Conservation (phyloP, 2,329 filamentous ascomycete species). For the Aureobasidium sp. region DNA sequence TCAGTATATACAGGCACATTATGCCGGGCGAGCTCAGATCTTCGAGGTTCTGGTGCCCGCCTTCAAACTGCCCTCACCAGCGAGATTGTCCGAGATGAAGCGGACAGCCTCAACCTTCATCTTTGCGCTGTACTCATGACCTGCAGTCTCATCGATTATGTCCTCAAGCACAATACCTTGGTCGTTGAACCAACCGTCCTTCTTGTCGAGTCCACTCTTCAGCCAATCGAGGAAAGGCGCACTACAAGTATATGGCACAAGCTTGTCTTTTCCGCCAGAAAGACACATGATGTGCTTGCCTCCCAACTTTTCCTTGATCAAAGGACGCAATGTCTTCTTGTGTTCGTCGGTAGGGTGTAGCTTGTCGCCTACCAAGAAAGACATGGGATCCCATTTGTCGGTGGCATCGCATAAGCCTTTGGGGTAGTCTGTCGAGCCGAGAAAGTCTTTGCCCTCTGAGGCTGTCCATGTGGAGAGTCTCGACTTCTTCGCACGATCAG, state of each 20-base stretch:
- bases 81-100: slow-evolving; percentile 48
- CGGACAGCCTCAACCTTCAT: slow-evolving; percentile 60
- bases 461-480: slow-evolving; percentile 54
- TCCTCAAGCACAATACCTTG: slow-evolving; percentile 52
- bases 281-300: slow-evolving; percentile 58
- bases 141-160: slow-evolving; percentile 57
- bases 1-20: neutral
- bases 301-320: slow-evolving; percentile 26
- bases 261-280: slow-evolving; percentile 57
- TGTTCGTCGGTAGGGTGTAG: slow-evolving; percentile 35
- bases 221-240: slow-evolving; percentile 55
- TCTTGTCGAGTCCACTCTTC: slow-evolving; percentile 38
- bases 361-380: slow-evolving; percentile 51
- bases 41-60: slow-evolving; percentile 11
- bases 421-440: slow-evolving; percentile 74
- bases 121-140: slow-evolving; percentile 57
- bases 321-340: slow-evolving; percentile 32
- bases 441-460: slow-evolving; percentile 52
- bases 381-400: slow-evolving; percentile 63
- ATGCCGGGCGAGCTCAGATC: neutral
- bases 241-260: slow-evolving; percentile 59
- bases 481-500: slow-evolving; percentile 64
- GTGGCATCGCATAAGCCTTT: slow-evolving; percentile 54
- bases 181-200: slow-evolving; percentile 46
- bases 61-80: slow-evolving; percentile 16